Conservation (phyloP, 2,329 filamentous ascomycete genomes). For the Claviceps cyperi region DNA sequence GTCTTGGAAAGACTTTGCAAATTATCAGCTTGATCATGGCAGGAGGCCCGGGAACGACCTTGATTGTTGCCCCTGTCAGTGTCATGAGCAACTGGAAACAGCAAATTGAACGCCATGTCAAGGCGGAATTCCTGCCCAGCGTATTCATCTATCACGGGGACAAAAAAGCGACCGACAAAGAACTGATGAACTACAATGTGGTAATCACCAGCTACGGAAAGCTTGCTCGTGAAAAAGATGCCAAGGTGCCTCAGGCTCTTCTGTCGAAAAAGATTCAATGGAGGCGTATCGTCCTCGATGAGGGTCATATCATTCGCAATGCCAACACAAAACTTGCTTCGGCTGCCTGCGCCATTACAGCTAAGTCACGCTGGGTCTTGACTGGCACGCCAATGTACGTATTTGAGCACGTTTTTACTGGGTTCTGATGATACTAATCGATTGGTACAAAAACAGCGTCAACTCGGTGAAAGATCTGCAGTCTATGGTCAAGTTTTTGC, state of each 20-base stretch:
- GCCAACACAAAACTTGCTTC: constrained; percentile 56
- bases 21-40: constrained; percentile 64
- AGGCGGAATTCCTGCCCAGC: constrained; percentile 44
- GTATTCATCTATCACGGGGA: constrained; percentile 63
- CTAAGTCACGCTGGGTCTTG: constrained; percentile 63
- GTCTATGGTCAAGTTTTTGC: constrained; percentile 63
- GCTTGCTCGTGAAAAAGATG: constrained; percentile 49
- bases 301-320: constrained; percentile 74
- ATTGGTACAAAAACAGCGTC: constrained; percentile 27
- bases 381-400: constrained; percentile 64
- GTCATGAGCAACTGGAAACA: constrained; percentile 87
- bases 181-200: constrained; percentile 55
- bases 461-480: constrained; percentile 73
- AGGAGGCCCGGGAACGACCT: constrained; percentile 43
- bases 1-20: constrained; percentile 77
- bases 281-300: constrained; percentile 69
- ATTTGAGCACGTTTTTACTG: background rate
- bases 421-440: constrained; percentile 12
- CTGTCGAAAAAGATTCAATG: constrained; percentile 38
- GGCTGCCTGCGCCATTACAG: constrained; percentile 51
- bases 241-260: constrained; percentile 25
- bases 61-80: constrained; percentile 69
- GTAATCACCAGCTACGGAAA: constrained; percentile 78
- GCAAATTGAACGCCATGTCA: constrained; percentile 61
- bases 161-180: constrained; percentile 38